A percentile compares a stretch with the other conserved stretches of the same genome.
phyloP scores from a whole-genome alignment of 1,139 yeast species.

The Yamadazyma membranifaciens region DNA sequence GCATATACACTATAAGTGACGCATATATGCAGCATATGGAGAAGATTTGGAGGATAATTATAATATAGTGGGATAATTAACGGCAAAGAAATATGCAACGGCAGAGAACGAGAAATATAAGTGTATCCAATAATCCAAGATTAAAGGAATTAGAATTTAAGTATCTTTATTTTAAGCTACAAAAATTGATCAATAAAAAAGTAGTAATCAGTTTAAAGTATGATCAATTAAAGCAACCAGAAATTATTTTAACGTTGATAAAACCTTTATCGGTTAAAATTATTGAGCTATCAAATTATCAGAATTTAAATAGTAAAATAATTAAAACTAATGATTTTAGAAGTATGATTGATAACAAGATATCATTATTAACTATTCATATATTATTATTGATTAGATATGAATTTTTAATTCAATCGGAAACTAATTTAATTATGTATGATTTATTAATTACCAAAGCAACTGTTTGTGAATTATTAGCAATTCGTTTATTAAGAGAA shows the following conservation, averaged over 20 bases:
- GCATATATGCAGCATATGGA: not conserved
- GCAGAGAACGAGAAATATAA: conserved; percentile 11
- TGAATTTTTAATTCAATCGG: conserved; percentile 50
- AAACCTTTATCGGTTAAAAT: conserved; percentile 46
- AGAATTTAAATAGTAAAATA: conserved; percentile 11
- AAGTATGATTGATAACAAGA: conserved; percentile 13
- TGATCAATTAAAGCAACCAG: conserved; percentile 58
- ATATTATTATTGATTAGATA: conserved; percentile 36
- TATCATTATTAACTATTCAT: conserved; percentile 30
- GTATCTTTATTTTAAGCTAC: conserved; percentile 37
- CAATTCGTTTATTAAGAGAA: conserved; percentile 52
- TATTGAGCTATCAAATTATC: conserved; percentile 22
- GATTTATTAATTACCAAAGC: conserved; percentile 54
- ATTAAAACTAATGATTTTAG: conserved; percentile 10
- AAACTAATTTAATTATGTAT: conserved; percentile 45
- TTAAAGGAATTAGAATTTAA: conserved; percentile 33
- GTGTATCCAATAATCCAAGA: conserved; percentile 9
- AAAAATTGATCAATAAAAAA: conserved; percentile 35
- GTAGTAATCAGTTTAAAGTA: conserved; percentile 51
- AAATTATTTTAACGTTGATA: conserved; percentile 47
- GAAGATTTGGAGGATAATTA: no score
- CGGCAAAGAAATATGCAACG: conserved; percentile 9
- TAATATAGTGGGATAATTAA: no score
- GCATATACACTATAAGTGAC: not conserved
- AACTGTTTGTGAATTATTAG: conserved; percentile 53